These are phyloP conservation scores for Ambrosiella xylebori DNA, from an alignment of 2,329 filamentous ascomycete species.

Conservation along the genomic window DNA sequence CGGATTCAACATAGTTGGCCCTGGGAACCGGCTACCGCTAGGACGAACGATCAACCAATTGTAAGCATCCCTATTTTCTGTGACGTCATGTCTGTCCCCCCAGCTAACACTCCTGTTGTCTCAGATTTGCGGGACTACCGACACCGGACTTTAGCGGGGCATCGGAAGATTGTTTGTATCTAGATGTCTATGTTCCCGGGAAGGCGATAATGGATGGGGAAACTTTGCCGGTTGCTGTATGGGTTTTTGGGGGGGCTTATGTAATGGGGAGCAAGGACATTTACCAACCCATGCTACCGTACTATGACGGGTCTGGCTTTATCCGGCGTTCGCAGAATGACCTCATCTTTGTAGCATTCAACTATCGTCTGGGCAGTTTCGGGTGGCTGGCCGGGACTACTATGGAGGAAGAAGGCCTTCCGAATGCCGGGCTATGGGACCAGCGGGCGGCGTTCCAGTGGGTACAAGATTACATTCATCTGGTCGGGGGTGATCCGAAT, in stretches of 20 bases:
- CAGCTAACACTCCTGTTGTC: neutral
- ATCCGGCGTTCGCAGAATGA: slow-evolving; percentile 21
- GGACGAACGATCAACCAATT: slow-evolving; percentile 21
- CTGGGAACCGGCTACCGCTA: slow-evolving; percentile 20
- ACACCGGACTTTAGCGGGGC: slow-evolving; percentile 19
- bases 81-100: neutral
- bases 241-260: slow-evolving; percentile 30
- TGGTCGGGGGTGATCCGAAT: slow-evolving; percentile 29
- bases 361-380: slow-evolving; percentile 32
- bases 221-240: slow-evolving; percentile 27
- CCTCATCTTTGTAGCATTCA: slow-evolving; percentile 29
- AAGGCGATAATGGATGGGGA: slow-evolving; percentile 22
- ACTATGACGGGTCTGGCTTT: slow-evolving; percentile 24
- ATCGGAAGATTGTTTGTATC: slow-evolving; percentile 31
- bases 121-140: slow-evolving; percentile 19
- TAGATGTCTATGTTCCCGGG: slow-evolving; percentile 31
- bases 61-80: slow-evolving; percentile 13
- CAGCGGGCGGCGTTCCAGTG: slow-evolving; percentile 30
- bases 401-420: slow-evolving; percentile 24
- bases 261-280: slow-evolving; percentile 25
- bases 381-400: slow-evolving; percentile 29
- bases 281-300: slow-evolving; percentile 19
- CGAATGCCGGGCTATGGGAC: slow-evolving; percentile 28
- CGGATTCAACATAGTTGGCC: slow-evolving; percentile 19
- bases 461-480: slow-evolving; percentile 28